phyloP scores from a whole-genome alignment of 768 basidiomycete species.

The Dioszegia crocea region DNA sequence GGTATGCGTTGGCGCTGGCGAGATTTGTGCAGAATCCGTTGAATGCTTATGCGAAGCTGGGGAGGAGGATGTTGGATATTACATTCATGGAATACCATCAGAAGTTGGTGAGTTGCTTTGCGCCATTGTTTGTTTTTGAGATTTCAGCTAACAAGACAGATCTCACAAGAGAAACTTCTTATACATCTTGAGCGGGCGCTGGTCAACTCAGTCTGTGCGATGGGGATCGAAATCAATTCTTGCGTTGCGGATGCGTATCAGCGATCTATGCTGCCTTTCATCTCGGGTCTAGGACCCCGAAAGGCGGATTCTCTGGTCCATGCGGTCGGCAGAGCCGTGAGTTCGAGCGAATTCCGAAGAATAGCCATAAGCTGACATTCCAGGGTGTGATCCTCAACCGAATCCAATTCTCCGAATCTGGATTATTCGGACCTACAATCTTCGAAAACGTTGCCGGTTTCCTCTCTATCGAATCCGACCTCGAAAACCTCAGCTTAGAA shows the following conservation, averaged over 20 bases:
- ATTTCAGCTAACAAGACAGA: slow-evolving; percentile 53
- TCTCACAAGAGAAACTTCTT: slow-evolving; percentile 79
- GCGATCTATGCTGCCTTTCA: slow-evolving; percentile 77
- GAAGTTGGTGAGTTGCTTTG: slow-evolving; percentile 61
- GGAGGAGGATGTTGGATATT: slow-evolving; percentile 74
- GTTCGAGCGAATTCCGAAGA: slow-evolving; percentile 36
- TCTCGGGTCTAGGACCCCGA: slow-evolving; percentile 89
- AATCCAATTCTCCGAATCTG: slow-evolving; percentile 76
- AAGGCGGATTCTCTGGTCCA: slow-evolving; percentile 78
- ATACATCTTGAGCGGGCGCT: slow-evolving; percentile 76
- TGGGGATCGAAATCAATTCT: slow-evolving; percentile 94
- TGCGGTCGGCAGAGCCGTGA: slow-evolving; percentile 67
- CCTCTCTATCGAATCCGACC: slow-evolving; percentile 62
- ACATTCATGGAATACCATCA: slow-evolving; percentile 81
- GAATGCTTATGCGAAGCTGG: slow-evolving; percentile 89
- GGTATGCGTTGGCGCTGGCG: slow-evolving; percentile 90
- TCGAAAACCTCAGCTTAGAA: slow-evolving; percentile 56
- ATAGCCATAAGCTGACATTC: slow-evolving; percentile 10
- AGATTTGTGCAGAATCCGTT: slow-evolving; percentile 89
- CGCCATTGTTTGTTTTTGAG: background rate
- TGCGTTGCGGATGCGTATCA: slow-evolving; percentile 85
- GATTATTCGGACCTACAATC: slow-evolving; percentile 75
- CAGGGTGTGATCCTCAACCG: slow-evolving; percentile 89
- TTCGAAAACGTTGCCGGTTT: slow-evolving; percentile 78
- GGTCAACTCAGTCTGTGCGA: slow-evolving; percentile 83